Percentiles rank a stretch among this genome's conserved stretches.
Conservation (phyloP, 495 filamentous ascomycete genomes). For the Aspergillus cavernicola region DNA sequence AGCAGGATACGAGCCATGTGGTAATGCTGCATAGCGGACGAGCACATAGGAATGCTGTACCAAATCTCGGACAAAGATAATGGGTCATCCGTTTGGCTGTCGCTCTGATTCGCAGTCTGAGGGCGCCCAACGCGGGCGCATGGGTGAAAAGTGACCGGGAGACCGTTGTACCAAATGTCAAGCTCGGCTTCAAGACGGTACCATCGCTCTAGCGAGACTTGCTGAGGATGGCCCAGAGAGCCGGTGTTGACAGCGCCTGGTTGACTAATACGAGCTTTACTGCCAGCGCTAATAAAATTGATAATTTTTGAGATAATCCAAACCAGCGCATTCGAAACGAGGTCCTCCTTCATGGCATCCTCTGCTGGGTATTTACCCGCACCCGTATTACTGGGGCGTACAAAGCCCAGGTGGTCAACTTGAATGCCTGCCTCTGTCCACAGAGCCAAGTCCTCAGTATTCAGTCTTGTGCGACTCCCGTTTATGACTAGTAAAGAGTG, state of each 20-base stretch:
- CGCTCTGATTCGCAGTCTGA: slow-evolving; percentile 15
- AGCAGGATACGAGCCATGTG: slow-evolving; percentile 63
- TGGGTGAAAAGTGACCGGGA: slow-evolving; percentile 55
- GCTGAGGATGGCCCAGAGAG: slow-evolving; percentile 48
- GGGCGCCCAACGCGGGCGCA: slow-evolving; percentile 38
- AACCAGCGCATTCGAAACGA: slow-evolving; percentile 58
- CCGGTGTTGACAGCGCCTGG: slow-evolving; percentile 28
- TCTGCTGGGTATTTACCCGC: slow-evolving; percentile 41
- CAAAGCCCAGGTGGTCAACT: slow-evolving; percentile 52
- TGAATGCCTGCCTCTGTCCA: slow-evolving; percentile 61
- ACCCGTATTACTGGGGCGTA: slow-evolving; percentile 49
- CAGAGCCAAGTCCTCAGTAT: slow-evolving; percentile 55
- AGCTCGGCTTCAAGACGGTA: slow-evolving; percentile 51
- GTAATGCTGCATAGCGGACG: slow-evolving; percentile 61
- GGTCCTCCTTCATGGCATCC: slow-evolving; percentile 55
- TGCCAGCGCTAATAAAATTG: slow-evolving; percentile 56
- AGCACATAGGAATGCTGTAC: slow-evolving; percentile 61
- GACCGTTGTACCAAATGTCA: slow-evolving; percentile 54
- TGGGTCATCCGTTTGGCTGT: slow-evolving; percentile 26
- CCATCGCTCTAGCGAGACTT: slow-evolving; percentile 55
- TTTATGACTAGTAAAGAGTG: slow-evolving; percentile 49
- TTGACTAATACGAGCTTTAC: slow-evolving; percentile 39
- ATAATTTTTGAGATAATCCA: slow-evolving; percentile 62
- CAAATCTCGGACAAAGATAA: slow-evolving; percentile 54
- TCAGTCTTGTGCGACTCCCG: slow-evolving; percentile 55